phyloP scores from a whole-genome alignment of 2,329 filamentous ascomycete species.

The Coniochaeta prunicola region DNA sequence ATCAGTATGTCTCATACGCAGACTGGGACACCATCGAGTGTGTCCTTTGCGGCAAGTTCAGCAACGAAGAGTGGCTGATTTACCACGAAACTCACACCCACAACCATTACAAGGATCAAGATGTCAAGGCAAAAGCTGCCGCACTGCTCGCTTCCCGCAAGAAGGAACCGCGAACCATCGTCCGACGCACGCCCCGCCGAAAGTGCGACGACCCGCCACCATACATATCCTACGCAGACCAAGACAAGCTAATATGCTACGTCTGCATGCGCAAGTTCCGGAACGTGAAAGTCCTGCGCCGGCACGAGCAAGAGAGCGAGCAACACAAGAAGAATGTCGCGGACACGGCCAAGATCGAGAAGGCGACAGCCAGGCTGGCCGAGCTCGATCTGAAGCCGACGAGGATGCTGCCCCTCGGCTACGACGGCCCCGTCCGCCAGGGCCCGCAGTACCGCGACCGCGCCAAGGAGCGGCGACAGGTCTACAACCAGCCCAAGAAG shows the following conservation, averaged over 20 bases:
- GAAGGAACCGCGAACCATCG: slow-evolving; percentile 15
- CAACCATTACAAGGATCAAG: slow-evolving; percentile 35
- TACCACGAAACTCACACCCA: slow-evolving; percentile 53
- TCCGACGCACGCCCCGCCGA: slow-evolving; percentile 17
- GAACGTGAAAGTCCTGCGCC: slow-evolving; percentile 28
- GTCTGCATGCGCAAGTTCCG: slow-evolving; percentile 34
- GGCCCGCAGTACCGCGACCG: slow-evolving; percentile 51
- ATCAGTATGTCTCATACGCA: slow-evolving; percentile 50
- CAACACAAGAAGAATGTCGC: slow-evolving; percentile 26
- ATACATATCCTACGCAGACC: slow-evolving; percentile 50
- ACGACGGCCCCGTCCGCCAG: slow-evolving; percentile 1
- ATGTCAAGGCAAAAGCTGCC: slow-evolving; percentile 14
- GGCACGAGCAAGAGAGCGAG: slow-evolving; percentile 36
- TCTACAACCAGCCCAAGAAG: slow-evolving; percentile 53
- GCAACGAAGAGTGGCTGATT: slow-evolving; percentile 17
- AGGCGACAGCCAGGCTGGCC: slow-evolving; percentile 21
- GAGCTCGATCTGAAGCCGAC: slow-evolving; percentile 21
- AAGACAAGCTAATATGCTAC: slow-evolving; percentile 31
- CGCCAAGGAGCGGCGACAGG: slow-evolving; percentile 58
- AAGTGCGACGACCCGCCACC: slow-evolving; percentile 25
- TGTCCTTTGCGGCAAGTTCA: slow-evolving; percentile 45
- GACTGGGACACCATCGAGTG: slow-evolving; percentile 41
- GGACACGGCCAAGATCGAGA: slow-evolving; percentile 16
- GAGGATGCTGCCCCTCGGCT: slow-evolving; percentile 8
- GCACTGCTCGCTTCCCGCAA: slow-evolving; percentile 14